Conservation (phyloP, 2,329 filamentous ascomycete genomes). For the Cladosporium sp. region DNA sequence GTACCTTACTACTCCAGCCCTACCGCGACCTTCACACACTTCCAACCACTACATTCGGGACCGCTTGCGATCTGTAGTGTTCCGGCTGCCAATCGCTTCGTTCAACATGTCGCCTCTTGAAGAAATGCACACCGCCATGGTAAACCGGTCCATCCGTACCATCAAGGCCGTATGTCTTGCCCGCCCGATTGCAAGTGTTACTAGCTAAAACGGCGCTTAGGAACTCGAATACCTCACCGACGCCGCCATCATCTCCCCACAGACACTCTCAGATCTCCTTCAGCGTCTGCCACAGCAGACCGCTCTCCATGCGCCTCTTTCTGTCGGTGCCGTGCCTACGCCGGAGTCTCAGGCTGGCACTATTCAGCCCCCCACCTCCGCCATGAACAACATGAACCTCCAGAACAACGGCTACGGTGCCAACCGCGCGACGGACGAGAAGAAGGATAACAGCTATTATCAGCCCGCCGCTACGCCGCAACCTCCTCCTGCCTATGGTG, state of each 20-base stretch:
- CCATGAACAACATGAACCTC: conserved; percentile 30
- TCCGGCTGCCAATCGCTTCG: too few relatives aligned
- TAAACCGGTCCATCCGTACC: conserved; percentile 77
- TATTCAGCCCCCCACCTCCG: conserved; percentile 19
- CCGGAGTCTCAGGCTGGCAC: conserved; percentile 16
- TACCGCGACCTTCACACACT: too few relatives aligned
- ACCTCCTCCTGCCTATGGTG: conserved; percentile 50
- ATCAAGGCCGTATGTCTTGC: conserved; percentile 68
- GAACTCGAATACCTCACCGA: conserved; percentile 88
- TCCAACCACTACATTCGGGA: too few relatives aligned
- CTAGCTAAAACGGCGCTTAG: conserved; percentile 41
- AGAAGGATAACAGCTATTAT: conserved; percentile 33
- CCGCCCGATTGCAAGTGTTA: not conserved
- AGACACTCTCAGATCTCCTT: conserved; percentile 69
- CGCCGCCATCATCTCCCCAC: conserved; percentile 67
- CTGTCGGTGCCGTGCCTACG: conserved; percentile 32
- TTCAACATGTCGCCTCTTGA: conserved; percentile 30
- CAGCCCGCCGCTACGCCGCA: conserved; percentile 30
- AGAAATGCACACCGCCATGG: conserved; percentile 51
- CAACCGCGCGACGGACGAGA: conserved; percentile 25
- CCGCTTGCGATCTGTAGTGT: too few relatives aligned
- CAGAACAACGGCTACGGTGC: conserved; percentile 14
- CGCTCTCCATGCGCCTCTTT: conserved; percentile 42
- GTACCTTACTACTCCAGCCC: too few relatives aligned
- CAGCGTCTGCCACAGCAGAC: conserved; percentile 67